Evolutionary conservation across 805 yeast genomes (phyloP), one percentile per base, ranked within the genome.

Genomic region (Nakazawaea sp.): DNA sequence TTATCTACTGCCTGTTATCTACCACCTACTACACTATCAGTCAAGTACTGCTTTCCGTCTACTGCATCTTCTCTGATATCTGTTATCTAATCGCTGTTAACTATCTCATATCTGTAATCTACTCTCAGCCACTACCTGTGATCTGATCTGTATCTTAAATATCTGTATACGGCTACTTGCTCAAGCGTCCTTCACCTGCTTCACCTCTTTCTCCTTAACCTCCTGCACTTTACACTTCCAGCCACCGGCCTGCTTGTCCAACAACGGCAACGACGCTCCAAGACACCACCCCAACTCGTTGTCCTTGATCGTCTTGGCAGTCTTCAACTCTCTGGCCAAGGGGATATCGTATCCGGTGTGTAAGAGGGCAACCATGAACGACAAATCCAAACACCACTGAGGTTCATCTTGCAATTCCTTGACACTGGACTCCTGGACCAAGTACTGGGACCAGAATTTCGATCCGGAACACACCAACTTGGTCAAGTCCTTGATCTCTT

Each of bases 321-420:
- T 92, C 59, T 76, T 84, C 48, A 92, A 76, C 61, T 90, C 97
- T 58, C 97, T 78, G 46, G 72, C 68, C 42, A 85, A 71, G 43
- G 97, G 96, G 46, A 92, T 87, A 49, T 90, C 97, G 61, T 92
- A 92, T 30, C 99, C 99, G n/a, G 89, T 81, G 60, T 89, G 96
- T 46, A 92, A 68, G 57, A 92, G 64, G 2, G 97, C 79, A 11
- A 84, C 79, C 74, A 90, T 89, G 72, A 85, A 92, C 9, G 89
- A 79, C 46, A 92, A 70, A 55, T 92, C 98, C 52, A 82, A 61
- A 62, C 99, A 92, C 95, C 96, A 90, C 51, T 82, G 80, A 30
- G 97, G 96, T 58, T 90, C 92, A 31, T 72, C 72, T 45, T 69
- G 63, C 47, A 92, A 71, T 44, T 78, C 75, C 27, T 69, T 65